Evolutionary conservation across 305 asterid genomes (phyloP).

Genomic region (Stenogyne calaminthoides): DNA sequence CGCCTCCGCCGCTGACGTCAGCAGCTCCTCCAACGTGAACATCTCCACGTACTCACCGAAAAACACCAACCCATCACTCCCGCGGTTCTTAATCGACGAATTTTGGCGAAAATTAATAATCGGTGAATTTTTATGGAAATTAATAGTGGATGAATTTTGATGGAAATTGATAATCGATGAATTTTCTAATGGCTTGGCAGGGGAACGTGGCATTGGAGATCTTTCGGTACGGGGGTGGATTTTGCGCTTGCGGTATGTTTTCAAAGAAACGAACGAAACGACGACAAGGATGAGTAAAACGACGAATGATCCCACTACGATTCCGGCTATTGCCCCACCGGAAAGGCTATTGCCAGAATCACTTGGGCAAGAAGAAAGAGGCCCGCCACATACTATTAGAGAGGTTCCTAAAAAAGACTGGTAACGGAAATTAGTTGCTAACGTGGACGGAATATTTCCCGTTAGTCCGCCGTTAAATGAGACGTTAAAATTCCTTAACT

Average conservation of each 20-base stretch:
- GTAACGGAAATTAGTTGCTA: constrained; percentile 28
- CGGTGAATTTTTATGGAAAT: no score
- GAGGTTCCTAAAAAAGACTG: constrained; percentile 53
- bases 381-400: constrained; percentile 55
- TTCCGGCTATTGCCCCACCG: constrained; percentile 63
- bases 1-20: constrained; percentile 61
- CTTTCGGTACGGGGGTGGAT: constrained; percentile 8
- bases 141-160: no score
- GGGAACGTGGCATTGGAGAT: constrained; percentile 37
- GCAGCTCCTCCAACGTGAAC: constrained; percentile 48
- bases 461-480: constrained; percentile 45
- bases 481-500: constrained; percentile 44
- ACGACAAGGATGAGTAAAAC: constrained; percentile 31
- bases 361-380: constrained; percentile 42
- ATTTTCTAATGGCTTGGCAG: constrained; percentile 12
- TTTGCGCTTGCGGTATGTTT: constrained; percentile 28
- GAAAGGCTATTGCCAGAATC: constrained; percentile 36
- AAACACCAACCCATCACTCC: constrained; percentile 45
- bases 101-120: no score
- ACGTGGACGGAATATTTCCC: constrained; percentile 48
- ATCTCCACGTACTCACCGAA: constrained; percentile 33
- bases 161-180: no score
- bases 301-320: constrained; percentile 45
- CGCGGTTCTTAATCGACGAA: constrained; percentile 1
- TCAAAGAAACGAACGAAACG: constrained; percentile 32